These are phyloP conservation scores for Salix caprea DNA, from an alignment of 345 rosid species.

Conservation along the genomic window DNA sequence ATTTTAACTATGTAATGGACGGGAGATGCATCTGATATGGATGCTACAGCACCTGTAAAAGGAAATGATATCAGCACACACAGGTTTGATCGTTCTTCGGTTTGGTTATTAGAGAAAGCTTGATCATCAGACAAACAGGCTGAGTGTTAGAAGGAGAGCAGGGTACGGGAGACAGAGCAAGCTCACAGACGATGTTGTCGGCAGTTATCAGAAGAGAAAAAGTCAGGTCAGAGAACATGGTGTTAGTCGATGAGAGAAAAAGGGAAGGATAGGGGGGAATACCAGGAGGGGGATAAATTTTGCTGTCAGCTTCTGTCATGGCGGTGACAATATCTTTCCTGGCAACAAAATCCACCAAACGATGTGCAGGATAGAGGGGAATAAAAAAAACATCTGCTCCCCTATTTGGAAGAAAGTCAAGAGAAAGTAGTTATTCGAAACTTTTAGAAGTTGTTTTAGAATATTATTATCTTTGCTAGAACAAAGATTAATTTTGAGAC, in stretches of 20 bases:
- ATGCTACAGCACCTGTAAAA: slow-evolving; percentile 34
- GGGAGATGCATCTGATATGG: slow-evolving; percentile 46
- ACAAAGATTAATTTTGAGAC: background rate
- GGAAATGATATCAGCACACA: background rate
- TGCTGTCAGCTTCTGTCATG: background rate
- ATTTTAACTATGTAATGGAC: slow-evolving; percentile 49
- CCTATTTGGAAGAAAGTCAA: background rate
- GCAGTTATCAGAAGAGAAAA: background rate
- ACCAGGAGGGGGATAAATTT: background rate
- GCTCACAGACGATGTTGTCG: no score
- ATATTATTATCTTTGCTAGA: slow-evolving; percentile 9
- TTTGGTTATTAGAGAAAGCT: no score
- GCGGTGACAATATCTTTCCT: background rate
- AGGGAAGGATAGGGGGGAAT: background rate
- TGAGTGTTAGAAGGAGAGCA: no score
- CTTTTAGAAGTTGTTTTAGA: background rate
- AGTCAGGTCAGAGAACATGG: background rate
- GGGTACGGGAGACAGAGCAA: no score
- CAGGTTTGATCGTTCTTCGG: no score
- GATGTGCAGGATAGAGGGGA: background rate
- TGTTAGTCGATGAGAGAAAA: background rate
- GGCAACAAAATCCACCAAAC: background rate
- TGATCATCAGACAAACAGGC: no score
- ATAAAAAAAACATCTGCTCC: background rate
- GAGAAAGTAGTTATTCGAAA: slow-evolving; percentile 11